phyloP scores from a whole-genome alignment of 345 rosid species.

The Isatis tinctoria region DNA sequence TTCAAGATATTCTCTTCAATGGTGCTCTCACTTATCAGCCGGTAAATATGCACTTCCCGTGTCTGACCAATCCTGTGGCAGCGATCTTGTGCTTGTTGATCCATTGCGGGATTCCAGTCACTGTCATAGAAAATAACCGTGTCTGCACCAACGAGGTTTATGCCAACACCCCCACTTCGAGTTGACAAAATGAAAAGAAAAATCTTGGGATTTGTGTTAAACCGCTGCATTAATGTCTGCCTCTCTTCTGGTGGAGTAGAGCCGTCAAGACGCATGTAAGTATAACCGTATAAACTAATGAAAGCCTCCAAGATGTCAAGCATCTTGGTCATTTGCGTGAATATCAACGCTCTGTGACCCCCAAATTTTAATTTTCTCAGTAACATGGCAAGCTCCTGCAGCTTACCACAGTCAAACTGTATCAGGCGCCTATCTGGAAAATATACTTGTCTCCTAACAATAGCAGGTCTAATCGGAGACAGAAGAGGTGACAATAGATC shows the following conservation, averaged over 20 bases:
- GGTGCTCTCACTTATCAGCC: constrained; percentile 96
- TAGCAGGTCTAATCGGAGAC: constrained; percentile 88
- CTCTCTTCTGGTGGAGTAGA: constrained; percentile 99
- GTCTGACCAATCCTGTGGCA: constrained; percentile 99
- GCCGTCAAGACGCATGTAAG: constrained; percentile 99
- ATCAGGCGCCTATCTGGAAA: constrained; percentile 97
- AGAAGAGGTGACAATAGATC: constrained; percentile 71
- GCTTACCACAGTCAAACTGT: constrained; percentile 98
- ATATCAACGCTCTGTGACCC: constrained; percentile 96
- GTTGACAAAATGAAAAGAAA: constrained; percentile 97
- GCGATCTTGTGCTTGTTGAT: constrained; percentile 99
- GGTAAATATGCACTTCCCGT: constrained; percentile 94
- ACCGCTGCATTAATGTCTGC: constrained; percentile 99
- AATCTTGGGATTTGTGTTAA: constrained; percentile 94
- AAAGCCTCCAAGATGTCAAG: constrained; percentile 97
- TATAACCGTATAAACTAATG: constrained; percentile 92
- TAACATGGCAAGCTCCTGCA: constrained; percentile 91
- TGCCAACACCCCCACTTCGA: constrained; percentile 99
- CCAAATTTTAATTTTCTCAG: constrained; percentile 86
- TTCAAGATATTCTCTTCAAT: constrained; percentile 97
- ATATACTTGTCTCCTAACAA: constrained; percentile 91
- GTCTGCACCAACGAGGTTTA: constrained; percentile 99
- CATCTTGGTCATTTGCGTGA: constrained; percentile 99
- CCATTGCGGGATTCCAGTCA: constrained; percentile 99
- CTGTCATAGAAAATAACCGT: constrained; percentile 99